Conservation (phyloP, 2,329 filamentous ascomycete genomes). For the Cladosporium sp. region DNA sequence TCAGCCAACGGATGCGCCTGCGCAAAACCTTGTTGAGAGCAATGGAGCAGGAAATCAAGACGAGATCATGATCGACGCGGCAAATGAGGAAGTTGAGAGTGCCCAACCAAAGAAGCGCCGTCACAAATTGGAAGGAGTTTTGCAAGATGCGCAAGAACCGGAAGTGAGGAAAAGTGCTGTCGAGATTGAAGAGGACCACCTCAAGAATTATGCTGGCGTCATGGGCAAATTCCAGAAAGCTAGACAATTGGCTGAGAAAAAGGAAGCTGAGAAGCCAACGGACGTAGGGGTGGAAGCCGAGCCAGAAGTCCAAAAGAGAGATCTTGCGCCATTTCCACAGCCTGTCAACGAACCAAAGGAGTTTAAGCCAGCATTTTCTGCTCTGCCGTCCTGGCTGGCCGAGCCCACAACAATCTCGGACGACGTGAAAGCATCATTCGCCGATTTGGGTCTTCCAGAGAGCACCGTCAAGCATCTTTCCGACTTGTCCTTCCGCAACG, state of each 20-base stretch:
- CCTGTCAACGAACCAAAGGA: constrained; percentile 59
- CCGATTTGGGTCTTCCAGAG: constrained; percentile 58
- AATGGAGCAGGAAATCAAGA: constrained; percentile 8
- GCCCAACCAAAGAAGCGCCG: constrained; percentile 45
- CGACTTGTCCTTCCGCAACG: constrained; percentile 64
- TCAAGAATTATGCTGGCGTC: constrained; percentile 33
- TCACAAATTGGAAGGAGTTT: constrained; percentile 35
- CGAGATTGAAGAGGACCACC: constrained; percentile 23
- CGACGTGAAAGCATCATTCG: constrained; percentile 58
- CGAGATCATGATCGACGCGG: constrained; percentile 6
- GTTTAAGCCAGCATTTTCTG: constrained; percentile 66
- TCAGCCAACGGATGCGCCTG: background rate
- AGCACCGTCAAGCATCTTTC: constrained; percentile 60
- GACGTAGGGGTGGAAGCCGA: constrained; percentile 17
- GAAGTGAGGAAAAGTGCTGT: constrained; percentile 30
- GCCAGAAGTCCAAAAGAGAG: constrained; percentile 35
- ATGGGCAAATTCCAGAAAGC: constrained; percentile 44
- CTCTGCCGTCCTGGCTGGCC: constrained; percentile 76
- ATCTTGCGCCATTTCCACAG: constrained; percentile 77
- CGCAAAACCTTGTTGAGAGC: background rate
- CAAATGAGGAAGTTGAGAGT: constrained; percentile 1
- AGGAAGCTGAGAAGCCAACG: background rate
- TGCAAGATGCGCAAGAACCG: constrained; percentile 20
- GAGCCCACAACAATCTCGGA: constrained; percentile 66
- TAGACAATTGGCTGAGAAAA: constrained; percentile 29